Conservation (phyloP, 108 stramenopile species). For the Chaetoceros tenuissimus region DNA sequence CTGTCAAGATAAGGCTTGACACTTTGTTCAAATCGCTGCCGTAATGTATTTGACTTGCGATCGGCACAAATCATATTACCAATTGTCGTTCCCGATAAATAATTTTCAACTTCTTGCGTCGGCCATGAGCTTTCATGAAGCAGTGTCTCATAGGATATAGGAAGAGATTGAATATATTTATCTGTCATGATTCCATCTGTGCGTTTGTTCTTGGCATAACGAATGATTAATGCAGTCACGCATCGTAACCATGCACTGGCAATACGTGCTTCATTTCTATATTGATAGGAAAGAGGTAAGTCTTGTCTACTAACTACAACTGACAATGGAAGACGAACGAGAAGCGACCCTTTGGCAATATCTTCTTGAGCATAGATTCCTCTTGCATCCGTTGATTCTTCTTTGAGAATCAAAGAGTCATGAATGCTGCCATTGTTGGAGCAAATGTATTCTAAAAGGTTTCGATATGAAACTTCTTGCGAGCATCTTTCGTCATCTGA, state of each 20-base stretch:
- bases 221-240: constrained; percentile 27
- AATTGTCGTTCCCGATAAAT: constrained; percentile 48
- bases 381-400: no score
- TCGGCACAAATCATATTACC: constrained; percentile 19
- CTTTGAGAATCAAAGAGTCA: no score
- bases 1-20: constrained; percentile 51
- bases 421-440: no score
- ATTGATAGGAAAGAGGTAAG: constrained; percentile 21
- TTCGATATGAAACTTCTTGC: no score
- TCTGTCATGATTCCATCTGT: background rate
- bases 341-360: constrained; percentile 48
- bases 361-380: constrained; percentile 42
- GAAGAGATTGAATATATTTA: constrained; percentile 54
- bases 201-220: constrained; percentile 9
- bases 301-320: constrained; percentile 41
- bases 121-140: constrained; percentile 35
- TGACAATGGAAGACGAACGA: constrained; percentile 52
- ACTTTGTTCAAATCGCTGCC: constrained; percentile 32
- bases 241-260: constrained; percentile 69
- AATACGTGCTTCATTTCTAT: constrained; percentile 9
- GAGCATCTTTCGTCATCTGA: no score
- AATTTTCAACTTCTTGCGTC: constrained; percentile 30
- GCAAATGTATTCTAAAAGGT: no score
- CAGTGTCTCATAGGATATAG: constrained; percentile 58
- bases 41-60: constrained; percentile 11